phyloP scores from a whole-genome alignment of 1,284 basidiomycete genomes.

The Leccinum ambiguum region DNA sequence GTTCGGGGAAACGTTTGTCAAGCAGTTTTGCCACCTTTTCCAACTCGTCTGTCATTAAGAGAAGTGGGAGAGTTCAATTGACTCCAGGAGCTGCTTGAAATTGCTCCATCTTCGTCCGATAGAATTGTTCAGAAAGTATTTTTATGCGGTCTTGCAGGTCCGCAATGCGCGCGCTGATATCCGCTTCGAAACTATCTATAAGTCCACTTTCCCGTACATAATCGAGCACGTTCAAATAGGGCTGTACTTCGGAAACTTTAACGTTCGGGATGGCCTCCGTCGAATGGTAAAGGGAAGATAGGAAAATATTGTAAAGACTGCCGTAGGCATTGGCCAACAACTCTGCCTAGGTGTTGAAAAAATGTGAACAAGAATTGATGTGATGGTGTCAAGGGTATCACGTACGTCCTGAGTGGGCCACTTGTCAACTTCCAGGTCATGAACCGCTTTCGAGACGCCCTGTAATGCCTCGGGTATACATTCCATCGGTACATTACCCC shows the following conservation, averaged over 20 bases:
- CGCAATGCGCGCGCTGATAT: conserved; percentile 60
- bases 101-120: conserved; percentile 69
- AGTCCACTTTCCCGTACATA: conserved; percentile 71
- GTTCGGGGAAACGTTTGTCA: conserved; percentile 84
- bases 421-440: conserved; percentile 67
- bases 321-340: conserved; percentile 66
- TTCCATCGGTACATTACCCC: conserved; percentile 90
- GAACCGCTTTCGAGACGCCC: conserved; percentile 67
- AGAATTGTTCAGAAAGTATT: conserved; percentile 65
- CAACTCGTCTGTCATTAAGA: conserved; percentile 86
- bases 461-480: conserved; percentile 90
- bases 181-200: conserved; percentile 65
- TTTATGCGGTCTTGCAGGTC: conserved; percentile 65
- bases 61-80: conserved; percentile 75
- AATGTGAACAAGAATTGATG: conserved; percentile 11
- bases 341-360: conserved; percentile 47
- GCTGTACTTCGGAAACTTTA: conserved; percentile 65
- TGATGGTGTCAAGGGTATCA: conserved; percentile 18
- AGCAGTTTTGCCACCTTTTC: conserved; percentile 83
- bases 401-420: conserved; percentile 86
- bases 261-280: conserved; percentile 75
- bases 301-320: conserved; percentile 83
- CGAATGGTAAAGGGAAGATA: conserved; percentile 82
- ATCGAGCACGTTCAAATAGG: conserved; percentile 66
- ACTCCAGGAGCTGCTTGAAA: conserved; percentile 67